These are phyloP conservation scores for Scheffersomyces lignosus DNA, from an alignment of 805 yeast genomes.

Conservation along the genomic window DNA sequence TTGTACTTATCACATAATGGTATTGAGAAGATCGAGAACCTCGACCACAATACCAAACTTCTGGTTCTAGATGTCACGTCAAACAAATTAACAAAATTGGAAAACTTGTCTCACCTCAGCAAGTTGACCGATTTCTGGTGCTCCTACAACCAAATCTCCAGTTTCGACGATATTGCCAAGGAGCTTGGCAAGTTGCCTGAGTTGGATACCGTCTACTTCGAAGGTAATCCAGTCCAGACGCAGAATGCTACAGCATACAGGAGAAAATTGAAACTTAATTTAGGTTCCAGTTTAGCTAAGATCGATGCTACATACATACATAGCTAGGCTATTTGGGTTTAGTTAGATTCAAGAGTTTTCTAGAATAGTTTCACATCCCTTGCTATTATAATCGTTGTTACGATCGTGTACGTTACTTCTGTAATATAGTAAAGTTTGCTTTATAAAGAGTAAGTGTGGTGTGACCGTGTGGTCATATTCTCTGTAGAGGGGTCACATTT, in stretches of 20 bases:
- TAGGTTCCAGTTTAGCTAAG: constrained; percentile 72
- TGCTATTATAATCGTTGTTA: too few species aligned
- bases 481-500: too few species aligned
- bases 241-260: constrained; percentile 79
- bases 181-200: constrained; percentile 62
- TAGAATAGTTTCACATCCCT: too few species aligned
- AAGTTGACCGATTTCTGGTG: constrained; percentile 94
- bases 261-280: constrained; percentile 71
- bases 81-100: constrained; percentile 62
- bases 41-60: constrained; percentile 68
- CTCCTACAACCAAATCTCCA: constrained; percentile 67
- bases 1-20: constrained; percentile 87
- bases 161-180: constrained; percentile 66
- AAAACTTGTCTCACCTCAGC: constrained; percentile 61
- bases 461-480: too few species aligned
- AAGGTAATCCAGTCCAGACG: constrained; percentile 85
- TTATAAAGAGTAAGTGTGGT: too few species aligned
- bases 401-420: too few species aligned
- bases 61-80: constrained; percentile 79
- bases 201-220: constrained; percentile 88
- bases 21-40: constrained; percentile 68
- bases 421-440: too few species aligned
- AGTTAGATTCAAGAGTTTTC: too few species aligned
- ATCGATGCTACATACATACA: constrained; percentile 84
- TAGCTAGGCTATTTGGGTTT: too few species aligned